Evolutionary conservation across 2,329 filamentous ascomycete genomes (phyloP).

Genomic region (Aphanocladium album): DNA sequence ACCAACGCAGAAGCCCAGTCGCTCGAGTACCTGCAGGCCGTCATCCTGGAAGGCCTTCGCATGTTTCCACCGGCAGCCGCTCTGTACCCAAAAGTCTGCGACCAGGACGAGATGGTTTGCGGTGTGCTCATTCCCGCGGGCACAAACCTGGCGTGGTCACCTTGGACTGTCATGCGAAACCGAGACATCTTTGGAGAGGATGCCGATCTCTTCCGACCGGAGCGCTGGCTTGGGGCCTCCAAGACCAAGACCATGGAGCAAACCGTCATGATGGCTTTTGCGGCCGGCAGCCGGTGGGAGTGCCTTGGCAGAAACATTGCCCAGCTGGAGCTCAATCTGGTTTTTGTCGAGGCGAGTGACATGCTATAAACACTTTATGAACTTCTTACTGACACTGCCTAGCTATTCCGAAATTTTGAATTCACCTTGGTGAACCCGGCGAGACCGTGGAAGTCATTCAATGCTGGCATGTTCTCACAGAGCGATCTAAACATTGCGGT

Average conservation of each 20-base stretch:
- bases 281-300: constrained; percentile 23
- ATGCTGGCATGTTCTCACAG: constrained; percentile 16
- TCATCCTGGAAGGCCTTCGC: constrained; percentile 36
- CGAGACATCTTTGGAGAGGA: constrained; percentile 22
- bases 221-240: constrained; percentile 24
- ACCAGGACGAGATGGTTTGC: constrained; percentile 11
- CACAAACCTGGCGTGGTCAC: constrained; percentile 19
- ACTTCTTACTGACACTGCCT: background rate
- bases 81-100: constrained; percentile 19
- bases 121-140: constrained; percentile 17
- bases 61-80: constrained; percentile 19
- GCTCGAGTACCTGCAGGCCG: constrained; percentile 32
- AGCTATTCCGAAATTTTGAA: constrained; percentile 19
- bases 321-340: constrained; percentile 24
- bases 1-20: constrained; percentile 22
- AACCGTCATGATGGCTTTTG: constrained; percentile 26
- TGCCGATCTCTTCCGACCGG: constrained; percentile 18
- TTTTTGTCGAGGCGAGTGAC: constrained; percentile 29
- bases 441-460: constrained; percentile 16
- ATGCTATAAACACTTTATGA: background rate
- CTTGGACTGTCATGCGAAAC: constrained; percentile 21
- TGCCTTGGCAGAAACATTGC: constrained; percentile 28
- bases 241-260: constrained; percentile 21
- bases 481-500: constrained; percentile 2
- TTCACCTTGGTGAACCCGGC: constrained; percentile 17